A percentile compares a stretch with the other conserved stretches of the same genome.
Conservation (phyloP, 2,329 filamentous ascomycete species). For the Cladosporium velox region DNA sequence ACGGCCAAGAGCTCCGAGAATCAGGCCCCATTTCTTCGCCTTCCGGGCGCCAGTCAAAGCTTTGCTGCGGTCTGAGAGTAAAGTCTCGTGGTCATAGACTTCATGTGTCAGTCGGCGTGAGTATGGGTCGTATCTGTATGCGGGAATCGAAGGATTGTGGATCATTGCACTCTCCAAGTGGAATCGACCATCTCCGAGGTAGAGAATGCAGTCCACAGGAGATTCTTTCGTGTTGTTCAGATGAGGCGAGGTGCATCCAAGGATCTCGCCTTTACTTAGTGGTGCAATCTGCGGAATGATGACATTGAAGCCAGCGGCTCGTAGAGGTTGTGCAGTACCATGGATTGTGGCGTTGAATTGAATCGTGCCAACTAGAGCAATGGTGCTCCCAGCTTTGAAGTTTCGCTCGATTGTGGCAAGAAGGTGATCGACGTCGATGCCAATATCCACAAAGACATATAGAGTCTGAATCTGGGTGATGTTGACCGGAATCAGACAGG, state of each 20-base stretch:
- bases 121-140: constrained; percentile 97
- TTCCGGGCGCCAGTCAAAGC: constrained; percentile 75
- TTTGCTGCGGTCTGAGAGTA: constrained; percentile 75
- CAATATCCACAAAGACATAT: constrained; percentile 98
- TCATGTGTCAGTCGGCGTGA: constrained; percentile 88
- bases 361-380: constrained; percentile 94
- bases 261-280: constrained; percentile 89
- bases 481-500: constrained; percentile 92
- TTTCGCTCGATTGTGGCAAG: constrained; percentile 85
- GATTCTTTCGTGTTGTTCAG: constrained; percentile 50
- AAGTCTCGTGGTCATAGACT: constrained; percentile 86
- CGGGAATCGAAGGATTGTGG: constrained; percentile 86
- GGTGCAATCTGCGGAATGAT: constrained; percentile 91
- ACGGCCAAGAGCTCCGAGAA: constrained; percentile 85
- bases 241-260: constrained; percentile 91
- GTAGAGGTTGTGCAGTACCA: constrained; percentile 73
- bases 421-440: constrained; percentile 87
- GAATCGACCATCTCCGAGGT: constrained; percentile 89
- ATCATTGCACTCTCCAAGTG: constrained; percentile 99
- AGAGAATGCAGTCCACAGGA: constrained; percentile 75
- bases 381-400: constrained; percentile 78
- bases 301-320: constrained; percentile 80
- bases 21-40: constrained; percentile 90
- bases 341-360: constrained; percentile 98
- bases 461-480: constrained; percentile 96